Percentiles rank a stretch among this genome's conserved stretches.
phyloP scores from a whole-genome alignment of 495 filamentous ascomycete species.

The Xylaria longipes region DNA sequence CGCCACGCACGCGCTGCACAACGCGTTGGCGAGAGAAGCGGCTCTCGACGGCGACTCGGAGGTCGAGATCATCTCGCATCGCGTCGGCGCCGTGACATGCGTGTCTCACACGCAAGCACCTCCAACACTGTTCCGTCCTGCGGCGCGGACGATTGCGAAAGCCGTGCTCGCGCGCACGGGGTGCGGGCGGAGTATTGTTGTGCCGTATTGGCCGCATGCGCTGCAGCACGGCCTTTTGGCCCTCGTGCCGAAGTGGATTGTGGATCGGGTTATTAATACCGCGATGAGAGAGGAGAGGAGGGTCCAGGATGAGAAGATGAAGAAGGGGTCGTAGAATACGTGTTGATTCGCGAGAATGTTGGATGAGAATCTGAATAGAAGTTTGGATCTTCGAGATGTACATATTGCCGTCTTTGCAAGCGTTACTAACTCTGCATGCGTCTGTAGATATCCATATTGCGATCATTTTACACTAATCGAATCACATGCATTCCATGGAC shows the following conservation, averaged over 20 bases:
- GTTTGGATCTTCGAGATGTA: neutral
- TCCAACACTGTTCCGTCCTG: constrained; percentile 30
- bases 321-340: neutral
- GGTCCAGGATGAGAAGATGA: neutral
- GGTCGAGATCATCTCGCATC: constrained; percentile 37
- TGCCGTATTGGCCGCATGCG: constrained; percentile 41
- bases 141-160: constrained; percentile 33
- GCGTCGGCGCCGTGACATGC: constrained; percentile 32
- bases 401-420: neutral
- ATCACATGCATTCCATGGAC: neutral
- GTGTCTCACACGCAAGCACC: constrained; percentile 23
- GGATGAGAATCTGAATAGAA: neutral
- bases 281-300: constrained; percentile 18
- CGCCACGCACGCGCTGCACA: constrained; percentile 28
- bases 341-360: neutral
- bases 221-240: constrained; percentile 24
- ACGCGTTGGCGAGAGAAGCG: constrained; percentile 4
- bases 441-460: neutral
- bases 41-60: constrained; percentile 15
- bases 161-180: constrained; percentile 39
- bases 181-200: constrained; percentile 32
- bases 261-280: neutral
- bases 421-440: neutral
- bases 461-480: neutral
- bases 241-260: constrained; percentile 2